Percentiles rank a stretch among this genome's conserved stretches.
phyloP scores from a whole-genome alignment of 495 filamentous ascomycete species.

The Penicillium silybi region DNA sequence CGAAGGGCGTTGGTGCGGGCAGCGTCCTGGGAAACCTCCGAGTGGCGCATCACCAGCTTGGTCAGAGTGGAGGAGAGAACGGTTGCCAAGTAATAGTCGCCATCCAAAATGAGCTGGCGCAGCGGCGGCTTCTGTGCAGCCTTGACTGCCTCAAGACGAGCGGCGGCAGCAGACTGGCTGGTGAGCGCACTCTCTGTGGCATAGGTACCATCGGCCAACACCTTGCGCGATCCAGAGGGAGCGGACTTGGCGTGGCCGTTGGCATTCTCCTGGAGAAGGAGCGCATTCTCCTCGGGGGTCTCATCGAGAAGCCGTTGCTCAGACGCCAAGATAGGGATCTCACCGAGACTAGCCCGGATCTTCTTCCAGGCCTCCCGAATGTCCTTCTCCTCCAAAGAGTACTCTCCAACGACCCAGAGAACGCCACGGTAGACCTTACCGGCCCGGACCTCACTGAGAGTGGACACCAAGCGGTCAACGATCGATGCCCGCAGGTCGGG shows the following conservation, averaged over 20 bases:
- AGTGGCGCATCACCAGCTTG: constrained; percentile 97
- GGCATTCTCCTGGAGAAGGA: constrained; percentile 62
- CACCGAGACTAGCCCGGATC: constrained; percentile 88
- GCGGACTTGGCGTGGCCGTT: constrained; percentile 79
- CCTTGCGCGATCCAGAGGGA: constrained; percentile 80
- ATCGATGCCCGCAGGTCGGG: constrained; percentile 83
- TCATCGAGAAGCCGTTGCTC: constrained; percentile 89
- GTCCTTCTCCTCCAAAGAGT: constrained; percentile 86
- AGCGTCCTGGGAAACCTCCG: constrained; percentile 82
- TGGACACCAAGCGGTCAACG: constrained; percentile 82
- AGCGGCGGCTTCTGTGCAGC: constrained; percentile 95
- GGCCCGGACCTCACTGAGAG: constrained; percentile 87
- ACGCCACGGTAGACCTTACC: constrained; percentile 97
- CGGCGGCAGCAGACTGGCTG: constrained; percentile 81
- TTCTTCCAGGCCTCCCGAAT: constrained; percentile 97
- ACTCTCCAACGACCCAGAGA: constrained; percentile 97
- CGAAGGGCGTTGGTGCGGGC: constrained; percentile 90
- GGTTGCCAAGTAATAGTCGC: constrained; percentile 94
- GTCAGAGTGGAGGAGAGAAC: constrained; percentile 93
- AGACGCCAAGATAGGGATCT: constrained; percentile 94
- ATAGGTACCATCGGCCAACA: constrained; percentile 95
- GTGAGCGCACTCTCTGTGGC: constrained; percentile 96
- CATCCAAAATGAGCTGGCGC: constrained; percentile 91
- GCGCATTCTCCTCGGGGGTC: constrained; percentile 61
- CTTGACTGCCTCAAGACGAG: constrained; percentile 93